Conservation (phyloP, 176 grass and related monocot genomes). For the Zea luxurians region DNA sequence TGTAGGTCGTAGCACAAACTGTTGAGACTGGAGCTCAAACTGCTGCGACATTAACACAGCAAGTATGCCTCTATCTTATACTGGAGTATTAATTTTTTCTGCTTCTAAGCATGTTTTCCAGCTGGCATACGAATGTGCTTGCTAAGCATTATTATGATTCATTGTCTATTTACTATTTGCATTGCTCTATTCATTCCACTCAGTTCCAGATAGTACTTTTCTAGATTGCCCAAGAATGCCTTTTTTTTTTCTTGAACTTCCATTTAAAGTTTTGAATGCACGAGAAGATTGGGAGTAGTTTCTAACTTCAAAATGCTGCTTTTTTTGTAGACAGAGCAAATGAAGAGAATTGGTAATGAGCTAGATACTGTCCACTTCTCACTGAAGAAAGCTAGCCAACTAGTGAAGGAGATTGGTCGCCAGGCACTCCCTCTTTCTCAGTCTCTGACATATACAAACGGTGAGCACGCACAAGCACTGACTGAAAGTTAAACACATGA, state of each 20-base stretch:
- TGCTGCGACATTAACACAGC: slow-evolving; percentile 71
- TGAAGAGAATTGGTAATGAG: slow-evolving; percentile 61
- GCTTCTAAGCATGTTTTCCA: slow-evolving; percentile 1
- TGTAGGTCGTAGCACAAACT: slow-evolving; percentile 94
- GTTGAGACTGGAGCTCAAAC: slow-evolving; percentile 85
- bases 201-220: not conserved
- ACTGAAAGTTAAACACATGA: slow-evolving; percentile 37
- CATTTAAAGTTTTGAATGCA: not conserved
- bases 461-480: not conserved
- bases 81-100: not conserved
- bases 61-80: slow-evolving; percentile 55
- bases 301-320: not conserved
- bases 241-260: slow-evolving; percentile 2
- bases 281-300: not conserved
- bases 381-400: slow-evolving; percentile 60
- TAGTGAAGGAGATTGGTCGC: slow-evolving; percentile 67
- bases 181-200: not conserved
- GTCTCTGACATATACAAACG: not conserved
- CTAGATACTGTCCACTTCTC: slow-evolving; percentile 71
- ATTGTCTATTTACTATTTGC: not conserved
- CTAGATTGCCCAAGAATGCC: not conserved
- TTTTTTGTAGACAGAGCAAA: slow-evolving; percentile 55
- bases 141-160: slow-evolving; percentile 20
- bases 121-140: not conserved
- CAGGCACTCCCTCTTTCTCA: slow-evolving; percentile 35